Evolutionary conservation across 495 filamentous ascomycete genomes (phyloP).

Genomic region (Neurospora discreta): DNA sequence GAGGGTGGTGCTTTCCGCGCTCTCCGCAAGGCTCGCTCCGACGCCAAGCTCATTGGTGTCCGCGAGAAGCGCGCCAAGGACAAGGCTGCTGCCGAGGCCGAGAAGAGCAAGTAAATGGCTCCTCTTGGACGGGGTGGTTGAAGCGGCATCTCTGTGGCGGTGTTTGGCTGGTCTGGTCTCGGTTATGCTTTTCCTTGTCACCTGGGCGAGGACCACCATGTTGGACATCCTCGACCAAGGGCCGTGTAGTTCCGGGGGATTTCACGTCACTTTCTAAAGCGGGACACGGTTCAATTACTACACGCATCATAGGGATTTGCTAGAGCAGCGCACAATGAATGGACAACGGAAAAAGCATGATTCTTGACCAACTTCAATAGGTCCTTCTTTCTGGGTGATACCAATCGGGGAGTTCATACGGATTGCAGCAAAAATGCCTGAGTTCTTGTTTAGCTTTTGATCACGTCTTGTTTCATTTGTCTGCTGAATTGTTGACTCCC

Average conservation of each 20-base stretch:
- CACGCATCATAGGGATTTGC: constrained; percentile 28
- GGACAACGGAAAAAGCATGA: constrained; percentile 27
- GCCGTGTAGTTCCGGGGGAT: constrained; percentile 21
- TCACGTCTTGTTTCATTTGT: neutral
- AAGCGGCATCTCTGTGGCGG: constrained; percentile 21
- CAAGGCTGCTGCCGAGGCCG: constrained; percentile 79
- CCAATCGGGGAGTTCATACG: constrained; percentile 6
- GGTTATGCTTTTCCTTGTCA: constrained; percentile 28
- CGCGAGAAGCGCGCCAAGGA: constrained; percentile 89
- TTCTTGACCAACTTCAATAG: constrained; percentile 9
- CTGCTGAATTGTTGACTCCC: neutral
- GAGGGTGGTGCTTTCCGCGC: constrained; percentile 72
- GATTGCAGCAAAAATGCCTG: constrained; percentile 2
- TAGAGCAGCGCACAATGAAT: constrained; percentile 29
- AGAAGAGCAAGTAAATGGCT: constrained; percentile 80
- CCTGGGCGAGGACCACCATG: constrained; percentile 17
- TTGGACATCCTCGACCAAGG: constrained; percentile 8
- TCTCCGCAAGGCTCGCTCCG: constrained; percentile 75
- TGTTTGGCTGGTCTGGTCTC: constrained; percentile 37
- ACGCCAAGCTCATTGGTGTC: constrained; percentile 67
- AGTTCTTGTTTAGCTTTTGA: neutral
- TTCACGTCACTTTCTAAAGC: constrained; percentile 7
- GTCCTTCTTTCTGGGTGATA: constrained; percentile 3
- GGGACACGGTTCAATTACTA: constrained; percentile 17
- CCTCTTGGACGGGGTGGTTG: constrained; percentile 4